Conservation (phyloP, 177 flowering plant species). For the Vitis hybrid region DNA sequence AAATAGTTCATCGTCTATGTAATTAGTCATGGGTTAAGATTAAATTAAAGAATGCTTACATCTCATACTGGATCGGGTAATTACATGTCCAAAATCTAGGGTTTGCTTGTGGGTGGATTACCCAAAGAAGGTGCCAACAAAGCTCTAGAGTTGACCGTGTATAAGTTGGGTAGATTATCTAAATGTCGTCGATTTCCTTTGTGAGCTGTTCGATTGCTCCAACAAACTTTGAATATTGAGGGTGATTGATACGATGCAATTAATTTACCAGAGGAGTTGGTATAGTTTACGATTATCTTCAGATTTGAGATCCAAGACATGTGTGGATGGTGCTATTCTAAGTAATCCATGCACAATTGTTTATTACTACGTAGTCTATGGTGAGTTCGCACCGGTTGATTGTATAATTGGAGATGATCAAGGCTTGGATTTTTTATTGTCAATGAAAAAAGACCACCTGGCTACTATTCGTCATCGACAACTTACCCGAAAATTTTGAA, state of each 20-base stretch:
- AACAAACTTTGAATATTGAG: constrained; percentile 38
- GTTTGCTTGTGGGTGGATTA: constrained; percentile 20
- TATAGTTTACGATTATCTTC: constrained; percentile 1
- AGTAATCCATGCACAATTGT: constrained; percentile 15
- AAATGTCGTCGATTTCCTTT: constrained; percentile 19
- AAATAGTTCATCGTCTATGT: background rate
- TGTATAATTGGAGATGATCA: background rate
- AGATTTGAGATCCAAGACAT: constrained; percentile 29
- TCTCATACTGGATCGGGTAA: constrained; percentile 25
- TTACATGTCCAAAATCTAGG: constrained; percentile 28
- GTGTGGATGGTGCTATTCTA: constrained; percentile 13
- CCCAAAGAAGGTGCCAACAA: constrained; percentile 15
- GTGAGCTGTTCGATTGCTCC: constrained; percentile 30
- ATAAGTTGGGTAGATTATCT: constrained; percentile 12
- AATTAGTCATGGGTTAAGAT: background rate
- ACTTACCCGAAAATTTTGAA: constrained; percentile 12
- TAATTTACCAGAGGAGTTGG: background rate
- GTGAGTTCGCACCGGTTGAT: background rate
- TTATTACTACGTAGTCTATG: background rate
- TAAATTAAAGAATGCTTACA: constrained; percentile 4
- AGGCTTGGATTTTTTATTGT: background rate
- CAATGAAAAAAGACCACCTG: background rate
- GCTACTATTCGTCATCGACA: constrained; percentile 8
- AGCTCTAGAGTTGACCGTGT: constrained; percentile 23
- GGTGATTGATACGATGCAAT: background rate